These are phyloP conservation scores for Novakomyces olei DNA, from an alignment of 805 yeast species.

Conservation along the genomic window DNA sequence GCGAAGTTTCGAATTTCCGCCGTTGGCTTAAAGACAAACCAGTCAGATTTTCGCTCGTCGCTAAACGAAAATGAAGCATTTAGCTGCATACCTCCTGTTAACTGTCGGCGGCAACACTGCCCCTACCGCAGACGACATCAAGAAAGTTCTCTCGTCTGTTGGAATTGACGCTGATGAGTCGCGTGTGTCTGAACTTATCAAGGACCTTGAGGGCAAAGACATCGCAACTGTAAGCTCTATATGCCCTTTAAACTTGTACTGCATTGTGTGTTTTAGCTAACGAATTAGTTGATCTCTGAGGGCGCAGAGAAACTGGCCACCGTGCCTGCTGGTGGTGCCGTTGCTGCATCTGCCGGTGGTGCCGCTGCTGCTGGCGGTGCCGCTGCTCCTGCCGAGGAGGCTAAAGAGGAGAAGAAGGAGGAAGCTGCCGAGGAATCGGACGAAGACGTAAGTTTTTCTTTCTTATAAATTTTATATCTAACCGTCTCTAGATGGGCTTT, in stretches of 20 bases:
- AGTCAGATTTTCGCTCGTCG: not conserved
- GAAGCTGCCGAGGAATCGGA: conserved; percentile 62
- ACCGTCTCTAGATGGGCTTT: conserved; percentile 23
- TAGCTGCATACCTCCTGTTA: conserved; percentile 97
- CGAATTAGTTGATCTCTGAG: conserved; percentile 49
- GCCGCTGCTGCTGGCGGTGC: conserved; percentile 55
- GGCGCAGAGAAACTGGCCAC: conserved; percentile 94
- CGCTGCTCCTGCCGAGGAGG: conserved; percentile 46
- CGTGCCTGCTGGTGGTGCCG: conserved; percentile 96
- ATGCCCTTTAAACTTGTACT: conserved; percentile 5
- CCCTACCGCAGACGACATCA: conserved; percentile 84
- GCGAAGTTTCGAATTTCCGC: not conserved
- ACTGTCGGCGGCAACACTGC: conserved; percentile 90
- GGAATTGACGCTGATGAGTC: conserved; percentile 89
- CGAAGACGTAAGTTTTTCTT: conserved; percentile 15
- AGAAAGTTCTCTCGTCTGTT: conserved; percentile 73
- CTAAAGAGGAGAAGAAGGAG: conserved; percentile 26
- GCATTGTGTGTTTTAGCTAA: not conserved
- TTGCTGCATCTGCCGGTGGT: conserved; percentile 51
- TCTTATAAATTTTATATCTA: not conserved
- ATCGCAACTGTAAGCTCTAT: conserved; percentile 39
- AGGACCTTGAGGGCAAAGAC: conserved; percentile 84
- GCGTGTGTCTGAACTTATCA: conserved; percentile 56
- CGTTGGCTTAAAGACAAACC: not conserved
- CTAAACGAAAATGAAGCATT: conserved; percentile 53